Percentiles rank a stretch among this genome's conserved stretches.
These are phyloP conservation scores for Lipomyces chichibuensis DNA, from an alignment of 805 yeast species.

Conservation along the genomic window DNA sequence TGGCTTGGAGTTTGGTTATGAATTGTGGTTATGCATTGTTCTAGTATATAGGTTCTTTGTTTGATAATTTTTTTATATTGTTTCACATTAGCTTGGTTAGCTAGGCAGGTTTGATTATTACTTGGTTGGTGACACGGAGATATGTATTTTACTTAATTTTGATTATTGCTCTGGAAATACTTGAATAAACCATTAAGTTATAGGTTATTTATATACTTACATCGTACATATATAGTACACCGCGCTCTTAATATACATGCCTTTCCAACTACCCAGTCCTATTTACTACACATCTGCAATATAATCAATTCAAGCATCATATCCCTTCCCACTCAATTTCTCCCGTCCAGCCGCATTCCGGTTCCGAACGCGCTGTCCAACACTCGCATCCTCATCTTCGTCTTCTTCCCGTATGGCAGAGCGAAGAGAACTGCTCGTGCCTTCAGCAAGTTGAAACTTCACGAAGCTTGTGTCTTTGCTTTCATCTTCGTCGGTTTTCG, in stretches of 20 bases:
- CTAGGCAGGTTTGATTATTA: too few species aligned
- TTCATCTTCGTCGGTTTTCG: conserved; percentile 4
- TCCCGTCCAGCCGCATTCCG: conserved; percentile 1
- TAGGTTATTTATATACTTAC: neutral
- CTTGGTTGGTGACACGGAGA: neutral
- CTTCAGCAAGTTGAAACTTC: conserved; percentile 9
- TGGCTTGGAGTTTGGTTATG: neutral
- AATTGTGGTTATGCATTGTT: too few species aligned
- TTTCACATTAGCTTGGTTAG: too few species aligned
- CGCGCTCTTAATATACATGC: neutral
- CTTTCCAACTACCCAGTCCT: neutral
- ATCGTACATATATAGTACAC: neutral
- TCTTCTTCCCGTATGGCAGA: conserved; percentile 9
- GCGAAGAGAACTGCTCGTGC: conserved; percentile 7
- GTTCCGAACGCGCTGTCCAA: conserved; percentile 2
- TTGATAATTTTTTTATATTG: neutral
- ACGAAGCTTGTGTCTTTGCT: conserved; percentile 3
- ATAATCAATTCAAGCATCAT: neutral
- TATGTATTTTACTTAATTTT: neutral
- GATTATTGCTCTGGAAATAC: neutral
- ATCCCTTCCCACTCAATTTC: neutral
- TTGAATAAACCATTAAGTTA: too few species aligned
- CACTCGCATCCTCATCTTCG: conserved; percentile 1
- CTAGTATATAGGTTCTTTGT: neutral
- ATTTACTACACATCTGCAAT: neutral